Evolutionary conservation across 805 yeast genomes (phyloP).

Genomic region (Nematodospora valgi): DNA sequence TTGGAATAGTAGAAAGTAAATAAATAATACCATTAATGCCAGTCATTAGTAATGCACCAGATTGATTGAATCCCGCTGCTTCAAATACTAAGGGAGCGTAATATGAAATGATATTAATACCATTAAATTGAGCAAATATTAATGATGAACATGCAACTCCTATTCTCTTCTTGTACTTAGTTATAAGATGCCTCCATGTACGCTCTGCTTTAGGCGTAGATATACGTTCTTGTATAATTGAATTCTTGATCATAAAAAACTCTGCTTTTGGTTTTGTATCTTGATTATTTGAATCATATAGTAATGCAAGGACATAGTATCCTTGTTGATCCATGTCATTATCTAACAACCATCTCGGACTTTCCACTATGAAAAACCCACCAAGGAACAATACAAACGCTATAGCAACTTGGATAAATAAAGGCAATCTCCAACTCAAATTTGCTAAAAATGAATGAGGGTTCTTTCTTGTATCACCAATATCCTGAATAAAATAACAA

Average conservation of each 20-base stretch:
- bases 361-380: conserved; percentile 75
- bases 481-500: conserved; percentile 60
- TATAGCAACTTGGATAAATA: conserved; percentile 70
- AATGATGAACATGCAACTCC: conserved; percentile 40
- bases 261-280: conserved; percentile 33
- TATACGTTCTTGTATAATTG: conserved; percentile 37
- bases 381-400: conserved; percentile 70
- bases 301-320: conserved; percentile 27
- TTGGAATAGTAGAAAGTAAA: conserved; percentile 38
- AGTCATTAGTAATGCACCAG: conserved; percentile 42
- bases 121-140: conserved; percentile 47
- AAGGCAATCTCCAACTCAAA: conserved; percentile 74
- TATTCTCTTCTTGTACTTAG: conserved; percentile 32
- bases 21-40: conserved; percentile 41
- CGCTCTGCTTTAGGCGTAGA: conserved; percentile 37
- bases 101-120: conserved; percentile 56
- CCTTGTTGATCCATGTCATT: conserved; percentile 68
- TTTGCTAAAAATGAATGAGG: conserved; percentile 37
- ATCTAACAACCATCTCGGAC: conserved; percentile 87
- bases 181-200: conserved; percentile 41
- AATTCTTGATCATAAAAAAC: conserved; percentile 45
- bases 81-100: conserved; percentile 57
- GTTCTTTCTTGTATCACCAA: conserved; percentile 37
- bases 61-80: conserved; percentile 42
- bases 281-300: conserved; percentile 28